Percentiles rank a stretch among this genome's conserved stretches.
Evolutionary conservation across 148 eudicot species (phyloP).

Genomic region (Camellia japonica): DNA sequence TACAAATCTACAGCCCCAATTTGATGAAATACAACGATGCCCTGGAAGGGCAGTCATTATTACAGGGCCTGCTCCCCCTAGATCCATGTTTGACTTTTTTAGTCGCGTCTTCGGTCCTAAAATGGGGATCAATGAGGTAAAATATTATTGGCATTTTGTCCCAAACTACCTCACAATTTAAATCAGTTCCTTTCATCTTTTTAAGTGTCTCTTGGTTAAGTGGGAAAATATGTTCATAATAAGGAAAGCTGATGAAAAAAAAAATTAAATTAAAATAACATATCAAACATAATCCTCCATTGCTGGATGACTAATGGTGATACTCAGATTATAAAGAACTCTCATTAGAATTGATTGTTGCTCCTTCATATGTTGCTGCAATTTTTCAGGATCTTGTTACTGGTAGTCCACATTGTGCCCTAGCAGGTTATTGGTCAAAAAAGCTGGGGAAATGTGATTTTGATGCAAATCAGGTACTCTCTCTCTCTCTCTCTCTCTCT

Average conservation of each 20-base stretch:
- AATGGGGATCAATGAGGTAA: slow-evolving; percentile 62
- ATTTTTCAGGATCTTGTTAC: slow-evolving; percentile 66
- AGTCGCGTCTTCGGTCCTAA: slow-evolving; percentile 79
- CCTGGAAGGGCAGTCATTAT: slow-evolving; percentile 70
- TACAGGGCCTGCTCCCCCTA: slow-evolving; percentile 53
- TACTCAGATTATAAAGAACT: background rate
- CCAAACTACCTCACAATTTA: background rate
- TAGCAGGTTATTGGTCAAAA: slow-evolving; percentile 63
- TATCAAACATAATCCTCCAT: too few species aligned
- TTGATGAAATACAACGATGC: slow-evolving; percentile 40
- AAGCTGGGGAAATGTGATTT: slow-evolving; percentile 65
- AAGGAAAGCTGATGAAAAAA: too few species aligned
- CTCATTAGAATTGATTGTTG: background rate
- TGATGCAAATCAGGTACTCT: slow-evolving; percentile 34
- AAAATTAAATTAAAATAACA: too few species aligned
- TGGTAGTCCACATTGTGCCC: slow-evolving; percentile 89
- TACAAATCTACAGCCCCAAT: slow-evolving; percentile 42
- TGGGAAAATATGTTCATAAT: background rate
- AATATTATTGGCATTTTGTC: background rate
- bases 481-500: background rate
- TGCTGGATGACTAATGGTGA: background rate
- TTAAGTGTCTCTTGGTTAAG: background rate
- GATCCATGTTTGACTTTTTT: slow-evolving; percentile 63
- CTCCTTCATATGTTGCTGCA: slow-evolving; percentile 1
- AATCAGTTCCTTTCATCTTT: slow-evolving; percentile 1